Percentiles rank a stretch among this genome's conserved stretches.
Evolutionary conservation across 768 basidiomycete genomes (phyloP).

Genomic region (Boletales sp.): DNA sequence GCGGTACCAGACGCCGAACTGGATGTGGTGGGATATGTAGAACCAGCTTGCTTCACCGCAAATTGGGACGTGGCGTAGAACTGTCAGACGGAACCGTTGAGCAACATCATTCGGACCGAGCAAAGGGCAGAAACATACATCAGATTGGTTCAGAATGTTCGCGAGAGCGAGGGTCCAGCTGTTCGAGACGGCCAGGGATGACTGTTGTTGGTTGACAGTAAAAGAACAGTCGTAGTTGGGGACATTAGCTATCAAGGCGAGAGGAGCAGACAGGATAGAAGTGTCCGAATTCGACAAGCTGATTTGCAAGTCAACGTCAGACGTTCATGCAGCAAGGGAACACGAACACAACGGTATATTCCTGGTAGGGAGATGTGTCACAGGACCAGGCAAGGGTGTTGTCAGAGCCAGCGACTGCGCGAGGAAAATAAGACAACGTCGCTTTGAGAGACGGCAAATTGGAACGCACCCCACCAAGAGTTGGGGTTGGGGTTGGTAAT

Average conservation of each 20-base stretch:
- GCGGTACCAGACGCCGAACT: conserved; percentile 22
- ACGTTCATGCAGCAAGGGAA: conserved; percentile 5
- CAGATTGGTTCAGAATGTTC: conserved; percentile 44
- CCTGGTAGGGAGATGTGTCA: conserved; percentile 31
- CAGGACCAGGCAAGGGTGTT: conserved; percentile 65
- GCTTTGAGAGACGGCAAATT: background rate
- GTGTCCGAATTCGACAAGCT: conserved; percentile 47
- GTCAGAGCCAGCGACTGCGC: conserved; percentile 49
- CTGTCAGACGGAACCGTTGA: conserved; percentile 27
- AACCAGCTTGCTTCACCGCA: conserved; percentile 55
- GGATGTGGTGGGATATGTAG: conserved; percentile 46
- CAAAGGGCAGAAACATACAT: conserved; percentile 40
- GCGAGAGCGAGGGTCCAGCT: conserved; percentile 53
- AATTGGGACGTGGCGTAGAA: conserved; percentile 59
- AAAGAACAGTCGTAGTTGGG: conserved; percentile 60
- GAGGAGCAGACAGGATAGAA: conserved; percentile 36
- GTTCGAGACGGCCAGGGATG: conserved; percentile 36
- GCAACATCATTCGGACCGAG: background rate
- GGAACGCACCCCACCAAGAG: conserved; percentile 60
- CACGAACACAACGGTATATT: conserved; percentile 47
- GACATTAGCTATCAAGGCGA: conserved; percentile 43
- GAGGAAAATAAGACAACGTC: background rate
- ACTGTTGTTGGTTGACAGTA: conserved; percentile 44
- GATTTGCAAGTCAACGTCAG: conserved; percentile 3
- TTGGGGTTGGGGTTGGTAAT: conserved; percentile 44